These are phyloP conservation scores for Setomelanomma holmii DNA, from an alignment of 2,329 filamentous ascomycete species.

Conservation along the genomic window DNA sequence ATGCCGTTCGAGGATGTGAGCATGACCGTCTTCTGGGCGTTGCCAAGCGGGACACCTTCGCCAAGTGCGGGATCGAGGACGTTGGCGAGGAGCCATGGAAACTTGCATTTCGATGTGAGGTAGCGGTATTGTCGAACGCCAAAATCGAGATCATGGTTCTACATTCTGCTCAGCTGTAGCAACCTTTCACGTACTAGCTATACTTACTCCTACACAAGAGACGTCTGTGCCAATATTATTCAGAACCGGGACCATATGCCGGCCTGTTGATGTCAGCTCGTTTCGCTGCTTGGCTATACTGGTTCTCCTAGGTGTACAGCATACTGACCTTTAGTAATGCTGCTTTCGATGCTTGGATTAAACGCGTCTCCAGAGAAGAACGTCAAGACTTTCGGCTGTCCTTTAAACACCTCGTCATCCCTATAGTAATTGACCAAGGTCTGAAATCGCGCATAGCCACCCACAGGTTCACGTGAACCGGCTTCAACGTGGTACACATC, in stretches of 20 bases:
- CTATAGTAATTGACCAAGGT: constrained; percentile 79
- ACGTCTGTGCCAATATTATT: constrained; percentile 79
- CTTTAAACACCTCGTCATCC: constrained; percentile 64
- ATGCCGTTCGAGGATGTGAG: constrained; percentile 82
- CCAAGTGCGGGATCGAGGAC: constrained; percentile 84
- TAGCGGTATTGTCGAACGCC: constrained; percentile 81
- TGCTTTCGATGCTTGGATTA: constrained; percentile 88
- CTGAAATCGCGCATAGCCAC: constrained; percentile 82
- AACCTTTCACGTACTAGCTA: background rate
- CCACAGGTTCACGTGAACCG: constrained; percentile 79
- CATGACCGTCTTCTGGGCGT: constrained; percentile 77
- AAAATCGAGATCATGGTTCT: constrained; percentile 95
- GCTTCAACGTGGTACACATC: constrained; percentile 91
- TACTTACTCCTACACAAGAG: constrained; percentile 81
- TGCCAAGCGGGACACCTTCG: constrained; percentile 74
- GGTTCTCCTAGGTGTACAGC: too few species aligned
- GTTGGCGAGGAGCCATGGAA: constrained; percentile 91
- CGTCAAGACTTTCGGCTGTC: constrained; percentile 72
- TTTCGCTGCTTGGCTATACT: background rate
- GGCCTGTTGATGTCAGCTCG: constrained; percentile 54
- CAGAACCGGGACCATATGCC: constrained; percentile 87
- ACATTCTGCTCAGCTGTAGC: constrained; percentile 15
- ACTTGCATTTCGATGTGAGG: constrained; percentile 75
- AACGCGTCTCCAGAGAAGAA: constrained; percentile 93
- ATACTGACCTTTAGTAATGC: constrained; percentile 77